phyloP scores from a whole-genome alignment of 306 rosid genomes.

The Vigna angularis region DNA sequence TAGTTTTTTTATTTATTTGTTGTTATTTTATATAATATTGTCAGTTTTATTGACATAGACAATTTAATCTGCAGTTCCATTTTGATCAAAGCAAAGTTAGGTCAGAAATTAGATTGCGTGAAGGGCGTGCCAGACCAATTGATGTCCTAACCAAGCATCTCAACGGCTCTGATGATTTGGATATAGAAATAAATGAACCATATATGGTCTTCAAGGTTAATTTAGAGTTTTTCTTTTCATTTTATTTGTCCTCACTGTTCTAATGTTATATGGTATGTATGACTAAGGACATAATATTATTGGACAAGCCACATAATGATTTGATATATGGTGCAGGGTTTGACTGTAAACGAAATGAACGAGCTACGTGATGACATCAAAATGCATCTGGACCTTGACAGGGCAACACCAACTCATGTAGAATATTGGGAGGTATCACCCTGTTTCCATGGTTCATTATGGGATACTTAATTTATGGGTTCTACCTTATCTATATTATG shows the following conservation, averaged over 20 bases:
- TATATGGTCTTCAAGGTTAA: conserved; percentile 93
- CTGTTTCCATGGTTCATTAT: conserved; percentile 31
- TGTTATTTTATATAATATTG: conserved; percentile 24
- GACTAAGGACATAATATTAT: conserved; percentile 3
- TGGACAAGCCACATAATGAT: conserved; percentile 36
- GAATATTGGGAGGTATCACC: conserved; percentile 91
- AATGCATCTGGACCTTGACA: conserved; percentile 98
- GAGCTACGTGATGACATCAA: conserved; percentile 97
- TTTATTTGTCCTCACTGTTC: conserved; percentile 11
- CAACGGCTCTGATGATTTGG: conserved; percentile 80
- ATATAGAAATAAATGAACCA: conserved; percentile 91
- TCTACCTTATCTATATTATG: not conserved
- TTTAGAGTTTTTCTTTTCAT: conserved; percentile 1
- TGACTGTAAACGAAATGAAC: conserved; percentile 93
- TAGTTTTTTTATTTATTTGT: conserved; percentile 11
- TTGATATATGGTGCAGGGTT: conserved; percentile 69
- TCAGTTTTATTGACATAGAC: conserved; percentile 34
- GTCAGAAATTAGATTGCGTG: conserved; percentile 97
- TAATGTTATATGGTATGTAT: not conserved
- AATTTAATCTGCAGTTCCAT: conserved; percentile 74
- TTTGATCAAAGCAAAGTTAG: conserved; percentile 98
- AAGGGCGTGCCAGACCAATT: conserved; percentile 95
- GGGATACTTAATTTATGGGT: not conserved
- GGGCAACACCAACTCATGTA: conserved; percentile 88
- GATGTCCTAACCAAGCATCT: conserved; percentile 91